These are phyloP conservation scores for Globisporangium megalacanthum DNA, from an alignment of 352 stramenopile species.

Conservation along the genomic window DNA sequence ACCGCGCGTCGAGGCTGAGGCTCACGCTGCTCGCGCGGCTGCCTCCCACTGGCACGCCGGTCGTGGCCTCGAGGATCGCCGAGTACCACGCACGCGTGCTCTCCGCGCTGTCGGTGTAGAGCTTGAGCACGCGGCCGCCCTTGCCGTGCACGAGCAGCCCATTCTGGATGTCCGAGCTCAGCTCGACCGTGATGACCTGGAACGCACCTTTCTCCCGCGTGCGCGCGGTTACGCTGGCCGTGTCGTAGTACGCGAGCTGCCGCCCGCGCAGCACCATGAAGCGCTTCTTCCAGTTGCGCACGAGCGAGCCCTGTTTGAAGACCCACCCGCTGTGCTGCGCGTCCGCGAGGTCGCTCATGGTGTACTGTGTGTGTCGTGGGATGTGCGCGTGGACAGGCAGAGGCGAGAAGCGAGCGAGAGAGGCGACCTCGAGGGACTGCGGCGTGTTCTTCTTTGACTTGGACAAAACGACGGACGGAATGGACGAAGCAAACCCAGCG, in stretches of 20 bases:
- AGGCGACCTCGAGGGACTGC: too few relatives aligned
- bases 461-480: not conserved
- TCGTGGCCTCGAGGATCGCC: slow-evolving; percentile 68
- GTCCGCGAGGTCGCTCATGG: slow-evolving; percentile 26
- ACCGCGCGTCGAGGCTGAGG: slow-evolving; percentile 18
- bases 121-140: slow-evolving; percentile 77
- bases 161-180: slow-evolving; percentile 79
- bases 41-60: not conserved
- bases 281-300: slow-evolving; percentile 84
- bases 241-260: slow-evolving; percentile 84
- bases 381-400: too few relatives aligned
- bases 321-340: slow-evolving; percentile 72
- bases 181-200: slow-evolving; percentile 81
- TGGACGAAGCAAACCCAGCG: not conserved
- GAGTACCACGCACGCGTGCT: slow-evolving; percentile 68
- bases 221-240: slow-evolving; percentile 41
- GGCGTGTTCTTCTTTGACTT: not conserved
- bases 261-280: slow-evolving; percentile 80
- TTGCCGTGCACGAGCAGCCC: slow-evolving; percentile 73
- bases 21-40: slow-evolving; percentile 12
- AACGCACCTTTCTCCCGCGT: slow-evolving; percentile 77
- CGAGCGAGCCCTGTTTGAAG: slow-evolving; percentile 77
- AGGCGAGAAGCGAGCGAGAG: not conserved
- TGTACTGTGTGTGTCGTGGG: slow-evolving; percentile 20
- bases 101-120: slow-evolving; percentile 79